Base-by-base conservation (phyloP, 164 flowering plant genomes). In the Vitis rotundifolia region DNA sequence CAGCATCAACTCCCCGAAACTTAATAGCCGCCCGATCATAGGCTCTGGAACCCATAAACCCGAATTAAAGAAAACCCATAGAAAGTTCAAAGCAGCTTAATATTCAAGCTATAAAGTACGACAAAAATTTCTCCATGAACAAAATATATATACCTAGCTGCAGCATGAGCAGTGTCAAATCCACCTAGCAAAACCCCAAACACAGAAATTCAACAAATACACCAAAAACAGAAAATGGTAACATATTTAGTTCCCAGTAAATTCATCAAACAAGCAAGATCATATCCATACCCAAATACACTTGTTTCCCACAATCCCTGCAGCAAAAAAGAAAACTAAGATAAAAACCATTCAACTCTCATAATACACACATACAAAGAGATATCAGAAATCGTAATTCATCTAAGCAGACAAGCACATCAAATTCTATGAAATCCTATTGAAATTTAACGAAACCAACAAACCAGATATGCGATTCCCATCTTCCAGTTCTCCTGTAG, bases 391-490 rank as follows among this genome's bases (percentile, higher is more conserved):
- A 13, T n/a, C n/a, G 15, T 3, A 53, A 53, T 13, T 53, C 16
- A 53, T 13, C 56, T 1, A 53, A 53, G 56, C n/a, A 11, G n/a
- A 53, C 2, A 14, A 53, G n/a, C 15, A 53, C 56, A 12, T 11
- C 56, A 61, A 54, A 66, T 10, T 54, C 44, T 8, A 62, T 13
- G 4, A 16, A 64, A 19, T 9, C 14, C n/a, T 12, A 28, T 5
- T 66, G 11, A 61, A 60, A 11, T 15, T n/a, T 37, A 51, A 10
- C 7, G 12, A 67, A 56, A 55, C 13, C 37, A 8, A 61, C 68
- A 8, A 47, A 92, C 98, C 98, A 94, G 26, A 94, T 94, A 78
- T 94, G 98, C 3, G 98, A 94, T 74, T 94, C 98, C 98, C 98
- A 94, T 81, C 98, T 74, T 26, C 99, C 97, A 49, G 99, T 94